Conservation (phyloP, 1,284 basidiomycete species). For the Phlebopus sp. region DNA sequence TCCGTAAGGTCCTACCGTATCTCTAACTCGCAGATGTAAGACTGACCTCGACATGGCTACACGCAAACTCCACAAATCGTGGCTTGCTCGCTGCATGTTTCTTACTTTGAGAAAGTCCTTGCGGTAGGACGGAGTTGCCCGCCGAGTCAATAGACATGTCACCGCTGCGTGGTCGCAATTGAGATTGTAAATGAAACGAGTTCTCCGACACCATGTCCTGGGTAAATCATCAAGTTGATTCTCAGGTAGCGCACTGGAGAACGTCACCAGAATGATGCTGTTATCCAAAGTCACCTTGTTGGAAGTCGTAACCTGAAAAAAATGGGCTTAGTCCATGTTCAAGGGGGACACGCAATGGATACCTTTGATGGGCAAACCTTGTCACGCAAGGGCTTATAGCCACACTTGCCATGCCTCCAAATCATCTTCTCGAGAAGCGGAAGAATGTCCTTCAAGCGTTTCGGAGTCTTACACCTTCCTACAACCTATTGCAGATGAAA, state of each 20-base stretch:
- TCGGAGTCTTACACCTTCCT: constrained; percentile 66
- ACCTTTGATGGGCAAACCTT: constrained; percentile 76
- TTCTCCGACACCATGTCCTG: constrained; percentile 76
- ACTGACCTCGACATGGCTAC: constrained; percentile 57
- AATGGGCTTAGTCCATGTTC: background rate
- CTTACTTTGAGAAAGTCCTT: constrained; percentile 48
- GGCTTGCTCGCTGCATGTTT: constrained; percentile 58
- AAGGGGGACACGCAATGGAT: background rate
- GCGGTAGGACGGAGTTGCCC: constrained; percentile 41
- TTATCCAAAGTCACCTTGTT: constrained; percentile 45
- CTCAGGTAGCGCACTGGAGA: background rate
- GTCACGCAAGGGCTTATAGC: constrained; percentile 66
- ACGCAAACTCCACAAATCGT: constrained; percentile 75
- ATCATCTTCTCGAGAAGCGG: constrained; percentile 60
- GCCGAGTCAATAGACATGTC: constrained; percentile 47
- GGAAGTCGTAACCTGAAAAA: constrained; percentile 28
- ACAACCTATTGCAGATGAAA: constrained; percentile 33
- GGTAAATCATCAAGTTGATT: constrained; percentile 6
- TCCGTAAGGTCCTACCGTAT: background rate
- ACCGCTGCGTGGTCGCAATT: constrained; percentile 33
- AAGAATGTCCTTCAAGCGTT: constrained; percentile 58
- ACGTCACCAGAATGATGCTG: constrained; percentile 54
- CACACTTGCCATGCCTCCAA: constrained; percentile 66
- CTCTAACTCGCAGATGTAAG: background rate
- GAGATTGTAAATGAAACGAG: constrained; percentile 53